Conservation (phyloP, 1,284 basidiomycete genomes). For the Marasmius sp. region DNA sequence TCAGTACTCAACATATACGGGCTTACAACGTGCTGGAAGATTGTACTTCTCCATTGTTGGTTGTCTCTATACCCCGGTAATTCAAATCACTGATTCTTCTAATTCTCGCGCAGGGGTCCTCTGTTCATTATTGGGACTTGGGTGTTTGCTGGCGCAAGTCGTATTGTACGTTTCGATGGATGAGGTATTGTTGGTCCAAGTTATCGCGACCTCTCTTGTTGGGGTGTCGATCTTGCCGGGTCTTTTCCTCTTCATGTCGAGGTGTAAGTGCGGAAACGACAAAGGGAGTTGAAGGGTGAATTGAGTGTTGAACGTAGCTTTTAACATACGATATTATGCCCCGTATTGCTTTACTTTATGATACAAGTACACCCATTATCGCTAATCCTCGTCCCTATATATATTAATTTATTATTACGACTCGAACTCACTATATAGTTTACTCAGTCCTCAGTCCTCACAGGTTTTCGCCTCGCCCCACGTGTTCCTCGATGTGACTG, state of each 20-base stretch:
- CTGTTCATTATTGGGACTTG: not conserved
- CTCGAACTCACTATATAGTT: no score
- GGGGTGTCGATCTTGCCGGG: not conserved
- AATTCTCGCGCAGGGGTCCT: not conserved
- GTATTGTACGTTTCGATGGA: not conserved
- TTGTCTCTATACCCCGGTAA: not conserved
- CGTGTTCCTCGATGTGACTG: no score
- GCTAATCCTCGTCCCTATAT: no score
- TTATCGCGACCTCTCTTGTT: not conserved
- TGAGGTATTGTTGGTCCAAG: not conserved
- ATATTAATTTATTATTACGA: no score
- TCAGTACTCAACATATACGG: not conserved
- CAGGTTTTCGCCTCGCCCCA: no score
- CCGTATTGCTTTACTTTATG: no score
- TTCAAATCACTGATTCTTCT: not conserved
- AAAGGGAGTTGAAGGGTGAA: no score
- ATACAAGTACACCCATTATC: no score
- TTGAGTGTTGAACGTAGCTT: no score
- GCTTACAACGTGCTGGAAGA: not conserved
- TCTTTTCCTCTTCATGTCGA: not conserved
- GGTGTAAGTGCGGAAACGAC: no score
- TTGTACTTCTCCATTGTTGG: not conserved
- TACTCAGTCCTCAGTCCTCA: no score
- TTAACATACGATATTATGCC: no score
- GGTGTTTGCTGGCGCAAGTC: not conserved